Evolutionary conservation across 208 protist species (phyloP), one percentile per base, ranked within the genome.

Genomic region (Kentomonas sorsogonicus): DNA sequence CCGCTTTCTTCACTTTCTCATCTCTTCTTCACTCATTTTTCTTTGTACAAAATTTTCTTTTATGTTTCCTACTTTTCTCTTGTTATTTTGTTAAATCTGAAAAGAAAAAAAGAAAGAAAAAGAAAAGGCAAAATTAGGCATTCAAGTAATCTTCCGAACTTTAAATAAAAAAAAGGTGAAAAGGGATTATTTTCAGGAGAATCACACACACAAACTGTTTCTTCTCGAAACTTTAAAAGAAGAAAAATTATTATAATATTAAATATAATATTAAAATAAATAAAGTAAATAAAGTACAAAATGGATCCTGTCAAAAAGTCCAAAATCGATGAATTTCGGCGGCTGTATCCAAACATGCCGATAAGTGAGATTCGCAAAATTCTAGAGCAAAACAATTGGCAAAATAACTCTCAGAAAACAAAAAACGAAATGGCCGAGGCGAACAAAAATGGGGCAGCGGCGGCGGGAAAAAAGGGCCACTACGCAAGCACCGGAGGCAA

Each of bases 181-280:
- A 41, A 41, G 38, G 16, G 16, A 41, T 41, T 16, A 18, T 16
- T 41, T 18, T 16, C 16, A 48, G 16, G 22, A 48, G 13, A 48
- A 25, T 48, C 16, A 48, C 6, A 25, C 43, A 3, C 22, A 56
- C 44, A 31, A 36, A 20, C 31, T 44, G 16, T 0, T 20, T 20
- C 25, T 55, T 26, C 20, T 29, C 20, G 7, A 4, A 34, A 9
- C 13, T 20, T 11, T 13, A 57, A 15, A 43, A 57, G 25, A 57
- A 16, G 16, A 43, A 43, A 44, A 57, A 57, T 48, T 27, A 48
- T 48, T 27, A 48, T 48, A 48, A 48, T 48, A 48, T 27, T 48
- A 48, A 48, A 20, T 18, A 26, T 23, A 13, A 48, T 15, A 15
- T 11, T 48, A 48, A 27, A 26, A 48, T 18, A 41, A 41, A 16